Percentiles rank a stretch among this genome's conserved stretches.
These are phyloP conservation scores for Globisporangium yorkense DNA, from an alignment of 352 stramenopile species.

Conservation along the genomic window DNA sequence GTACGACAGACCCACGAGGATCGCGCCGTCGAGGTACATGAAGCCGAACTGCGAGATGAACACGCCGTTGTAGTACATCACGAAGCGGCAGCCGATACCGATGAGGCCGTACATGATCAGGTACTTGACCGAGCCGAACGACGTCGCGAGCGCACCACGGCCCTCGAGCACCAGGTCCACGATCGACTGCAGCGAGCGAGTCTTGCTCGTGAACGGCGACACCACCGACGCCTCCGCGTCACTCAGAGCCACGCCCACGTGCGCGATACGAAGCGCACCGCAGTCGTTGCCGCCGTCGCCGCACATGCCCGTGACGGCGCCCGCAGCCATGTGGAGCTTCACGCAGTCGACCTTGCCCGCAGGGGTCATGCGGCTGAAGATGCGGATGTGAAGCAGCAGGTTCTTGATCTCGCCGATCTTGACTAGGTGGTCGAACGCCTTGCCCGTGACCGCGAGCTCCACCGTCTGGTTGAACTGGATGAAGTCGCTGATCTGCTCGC, in stretches of 20 bases:
- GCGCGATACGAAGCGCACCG: conserved; percentile 85
- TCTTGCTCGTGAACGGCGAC: conserved; percentile 87
- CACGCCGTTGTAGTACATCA: conserved; percentile 84
- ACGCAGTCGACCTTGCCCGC: conserved; percentile 69
- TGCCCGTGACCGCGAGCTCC: conserved; percentile 66
- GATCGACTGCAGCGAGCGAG: conserved; percentile 66
- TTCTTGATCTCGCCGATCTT: conserved; percentile 54
- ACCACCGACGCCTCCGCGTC: conserved; percentile 86
- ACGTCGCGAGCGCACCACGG: conserved; percentile 73
- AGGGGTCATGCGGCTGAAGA: conserved; percentile 80
- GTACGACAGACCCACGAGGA: conserved; percentile 77
- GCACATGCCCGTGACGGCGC: conserved; percentile 76
- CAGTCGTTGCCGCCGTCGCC: conserved; percentile 90
- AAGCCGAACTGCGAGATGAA: conserved; percentile 87
- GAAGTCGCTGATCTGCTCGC: conserved; percentile 43
- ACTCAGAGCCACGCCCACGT: conserved; percentile 88
- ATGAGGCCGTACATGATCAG: conserved; percentile 88
- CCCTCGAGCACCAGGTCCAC: conserved; percentile 79
- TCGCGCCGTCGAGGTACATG: conserved; percentile 78
- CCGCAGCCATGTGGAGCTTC: conserved; percentile 53
- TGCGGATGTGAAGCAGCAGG: conserved; percentile 60
- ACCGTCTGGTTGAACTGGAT: conserved; percentile 28
- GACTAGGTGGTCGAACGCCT: conserved; percentile 64
- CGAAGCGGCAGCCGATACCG: conserved; percentile 71
- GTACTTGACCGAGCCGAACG: conserved; percentile 82